A percentile compares a stretch with the other conserved stretches of the same genome.
These are phyloP conservation scores for Corylus americana DNA, from an alignment of 306 rosid genomes.

Conservation along the genomic window DNA sequence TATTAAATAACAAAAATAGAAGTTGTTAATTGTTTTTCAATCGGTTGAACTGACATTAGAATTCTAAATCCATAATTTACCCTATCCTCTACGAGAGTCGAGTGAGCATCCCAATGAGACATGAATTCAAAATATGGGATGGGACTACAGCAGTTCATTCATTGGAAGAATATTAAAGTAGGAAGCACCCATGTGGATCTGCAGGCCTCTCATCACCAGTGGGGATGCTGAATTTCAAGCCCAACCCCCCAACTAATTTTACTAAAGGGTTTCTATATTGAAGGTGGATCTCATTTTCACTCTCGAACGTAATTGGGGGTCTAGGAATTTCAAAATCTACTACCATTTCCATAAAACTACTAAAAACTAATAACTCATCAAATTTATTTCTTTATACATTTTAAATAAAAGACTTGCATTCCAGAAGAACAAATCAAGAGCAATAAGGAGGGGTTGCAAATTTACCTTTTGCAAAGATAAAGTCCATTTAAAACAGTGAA, in stretches of 20 bases:
- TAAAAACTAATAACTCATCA: background rate
- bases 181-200: background rate
- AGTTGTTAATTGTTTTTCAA: background rate
- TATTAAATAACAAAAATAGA: background rate
- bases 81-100: background rate
- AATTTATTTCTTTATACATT: background rate
- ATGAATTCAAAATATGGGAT: background rate
- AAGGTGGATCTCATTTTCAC: background rate
- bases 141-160: background rate
- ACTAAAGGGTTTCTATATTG: background rate
- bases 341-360: background rate
- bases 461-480: background rate
- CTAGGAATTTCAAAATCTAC: background rate
- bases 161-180: background rate
- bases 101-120: background rate
- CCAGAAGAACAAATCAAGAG: background rate
- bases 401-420: background rate
- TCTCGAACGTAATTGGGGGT: background rate
- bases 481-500: background rate
- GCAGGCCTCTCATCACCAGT: background rate
- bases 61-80: background rate
- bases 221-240: background rate
- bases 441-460: background rate
- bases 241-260: background rate
- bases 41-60: background rate